These are phyloP conservation scores for Flaveria trinervia DNA, from an alignment of 129 eudicot genomes.

Conservation along the genomic window DNA sequence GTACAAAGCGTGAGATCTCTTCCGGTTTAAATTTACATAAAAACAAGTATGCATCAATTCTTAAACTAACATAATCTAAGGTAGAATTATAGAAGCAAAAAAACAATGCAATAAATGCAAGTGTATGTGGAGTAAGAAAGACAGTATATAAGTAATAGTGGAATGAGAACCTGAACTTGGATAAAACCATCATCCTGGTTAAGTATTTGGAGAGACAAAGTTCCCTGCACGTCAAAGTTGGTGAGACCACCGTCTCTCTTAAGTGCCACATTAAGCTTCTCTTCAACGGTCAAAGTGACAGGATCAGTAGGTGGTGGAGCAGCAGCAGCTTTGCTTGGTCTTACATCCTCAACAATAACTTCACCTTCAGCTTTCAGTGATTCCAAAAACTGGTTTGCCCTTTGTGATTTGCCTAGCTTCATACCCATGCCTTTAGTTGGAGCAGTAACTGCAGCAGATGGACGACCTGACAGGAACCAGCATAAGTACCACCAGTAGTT, in stretches of 20 bases:
- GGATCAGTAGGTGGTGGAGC: constrained; percentile 69
- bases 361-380: constrained; percentile 92
- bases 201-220: constrained; percentile 74
- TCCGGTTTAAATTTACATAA: neutral
- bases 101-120: neutral
- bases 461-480: constrained; percentile 52
- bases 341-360: constrained; percentile 74
- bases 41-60: neutral
- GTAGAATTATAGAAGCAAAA: constrained; percentile 11
- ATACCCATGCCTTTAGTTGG: constrained; percentile 92
- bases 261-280: constrained; percentile 66
- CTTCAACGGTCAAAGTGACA: constrained; percentile 70
- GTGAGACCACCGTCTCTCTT: constrained; percentile 80
- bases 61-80: neutral
- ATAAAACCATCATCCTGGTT: constrained; percentile 72
- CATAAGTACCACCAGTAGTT: neutral
- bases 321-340: constrained; percentile 60
- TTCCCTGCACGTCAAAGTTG: constrained; percentile 82
- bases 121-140: constrained; percentile 4
- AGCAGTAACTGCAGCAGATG: constrained; percentile 79
- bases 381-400: constrained; percentile 74
- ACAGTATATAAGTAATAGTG: neutral
- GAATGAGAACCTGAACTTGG: constrained; percentile 75
- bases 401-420: constrained; percentile 80
- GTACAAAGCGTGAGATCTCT: neutral